These are phyloP conservation scores for Penicillium sp. DNA, from an alignment of 2,329 filamentous ascomycete species.

Conservation along the genomic window DNA sequence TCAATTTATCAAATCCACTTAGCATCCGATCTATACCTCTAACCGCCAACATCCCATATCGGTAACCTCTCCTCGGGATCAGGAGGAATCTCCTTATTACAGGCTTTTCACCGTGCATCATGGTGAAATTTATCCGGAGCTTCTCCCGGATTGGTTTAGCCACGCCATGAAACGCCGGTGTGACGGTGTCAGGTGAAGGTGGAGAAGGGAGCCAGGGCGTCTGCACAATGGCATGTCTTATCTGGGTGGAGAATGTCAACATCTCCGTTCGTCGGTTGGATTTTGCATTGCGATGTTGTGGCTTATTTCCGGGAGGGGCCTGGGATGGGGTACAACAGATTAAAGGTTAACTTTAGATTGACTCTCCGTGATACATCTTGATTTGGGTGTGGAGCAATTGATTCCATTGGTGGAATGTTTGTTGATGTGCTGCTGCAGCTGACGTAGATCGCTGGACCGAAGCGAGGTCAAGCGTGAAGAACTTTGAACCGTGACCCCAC, in stretches of 20 bases:
- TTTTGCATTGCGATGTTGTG: neutral
- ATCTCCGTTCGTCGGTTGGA: neutral
- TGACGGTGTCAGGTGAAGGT: neutral
- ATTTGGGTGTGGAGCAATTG: neutral
- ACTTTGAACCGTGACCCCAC: neutral
- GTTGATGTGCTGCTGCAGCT: neutral
- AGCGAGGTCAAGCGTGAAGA: neutral
- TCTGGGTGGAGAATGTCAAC: neutral
- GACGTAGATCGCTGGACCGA: neutral
- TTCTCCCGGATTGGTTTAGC: neutral
- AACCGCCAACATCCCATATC: neutral
- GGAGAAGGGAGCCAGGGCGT: too few relatives aligned
- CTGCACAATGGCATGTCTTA: neutral
- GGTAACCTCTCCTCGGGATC: neutral
- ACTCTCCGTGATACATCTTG: neutral
- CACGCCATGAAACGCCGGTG: conserved; percentile 1
- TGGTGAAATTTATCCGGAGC: conserved; percentile 1
- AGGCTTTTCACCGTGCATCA: neutral
- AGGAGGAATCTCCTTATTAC: neutral
- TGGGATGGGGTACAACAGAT: neutral
- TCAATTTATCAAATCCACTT: too few relatives aligned
- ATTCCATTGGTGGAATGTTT: neutral
- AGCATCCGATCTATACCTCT: neutral
- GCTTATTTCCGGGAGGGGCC: neutral
- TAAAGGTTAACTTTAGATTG: neutral